Base-by-base conservation (phyloP, 108 stramenopile species). In the Discostella stelligeroides region DNA sequence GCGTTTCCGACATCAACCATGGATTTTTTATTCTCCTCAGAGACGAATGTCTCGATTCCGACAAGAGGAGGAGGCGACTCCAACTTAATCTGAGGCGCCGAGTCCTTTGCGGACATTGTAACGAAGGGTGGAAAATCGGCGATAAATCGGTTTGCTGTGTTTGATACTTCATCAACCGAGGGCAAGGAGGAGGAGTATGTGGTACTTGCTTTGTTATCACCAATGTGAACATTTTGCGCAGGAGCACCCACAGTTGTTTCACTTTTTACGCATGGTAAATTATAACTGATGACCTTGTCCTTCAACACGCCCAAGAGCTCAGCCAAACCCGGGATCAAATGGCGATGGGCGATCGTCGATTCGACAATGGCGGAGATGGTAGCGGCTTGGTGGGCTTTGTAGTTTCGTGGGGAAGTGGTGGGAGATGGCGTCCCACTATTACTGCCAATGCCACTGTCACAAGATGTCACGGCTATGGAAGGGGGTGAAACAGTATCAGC, bases 91-190 rank as follows among this genome's bases (percentile, higher is more conserved):
- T 92, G 91, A 18, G 91, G 91, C 10, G 96, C 92, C 51, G 85
- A 82, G 65, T 95, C 94, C n/a, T 67, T 73, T 29, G 73, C 79
- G 48, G 65, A 81, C 79, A 91, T 72, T 39, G 91, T 85, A 2
- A 94, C 84, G 73, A 74, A 87, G 9, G 93, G 93, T 7, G 93
- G 93, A 48, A 30, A 61, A n/a, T 94, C 93, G 47, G 80, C 63
- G 14, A 88, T 63, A 11, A 57, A 45, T 45, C 82, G 84, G 13
- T 38, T 58, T 0, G 92, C 84, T 18, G 84, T 70, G 46, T 72
- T 79, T 12, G 66, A 49, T 17, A 90, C 88, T 62, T 75, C 85
- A 11, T 82, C 87, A 9, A 75, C 51, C 21, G 88, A 68, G 0
- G 91, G 91, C 50, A 92, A 65, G 14, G 51, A 55, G 29, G 70